Conservation (phyloP, 257 asterid species). For the Lycium ferocissimum region DNA sequence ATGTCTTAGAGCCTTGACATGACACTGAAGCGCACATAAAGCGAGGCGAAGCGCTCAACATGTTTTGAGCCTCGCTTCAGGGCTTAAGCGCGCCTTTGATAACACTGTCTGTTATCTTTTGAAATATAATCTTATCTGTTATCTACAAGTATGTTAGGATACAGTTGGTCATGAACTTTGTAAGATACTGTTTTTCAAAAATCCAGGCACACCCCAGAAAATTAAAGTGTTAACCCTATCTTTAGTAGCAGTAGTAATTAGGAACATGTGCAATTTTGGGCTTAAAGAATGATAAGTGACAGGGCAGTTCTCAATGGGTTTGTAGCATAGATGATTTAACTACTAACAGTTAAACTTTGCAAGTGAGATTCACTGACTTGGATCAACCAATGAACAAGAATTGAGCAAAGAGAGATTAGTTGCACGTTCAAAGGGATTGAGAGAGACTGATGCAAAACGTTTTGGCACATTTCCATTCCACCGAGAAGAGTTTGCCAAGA, state of each 20-base stretch:
- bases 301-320: neutral
- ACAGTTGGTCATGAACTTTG: neutral
- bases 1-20: too few relatives aligned
- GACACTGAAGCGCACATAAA: too few relatives aligned
- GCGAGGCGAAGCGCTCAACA: too few relatives aligned
- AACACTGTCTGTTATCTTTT: neutral
- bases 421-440: neutral
- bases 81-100: too few relatives aligned
- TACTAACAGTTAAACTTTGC: neutral
- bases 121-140: neutral
- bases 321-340: neutral
- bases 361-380: neutral
- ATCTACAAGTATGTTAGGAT: neutral
- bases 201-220: neutral
- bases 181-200: neutral
- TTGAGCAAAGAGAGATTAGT: neutral
- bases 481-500: neutral
- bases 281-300: neutral
- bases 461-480: neutral
- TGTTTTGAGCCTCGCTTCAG: too few relatives aligned
- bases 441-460: neutral
- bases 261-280: neutral
- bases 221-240: neutral
- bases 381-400: conserved; percentile 2
- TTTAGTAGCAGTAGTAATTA: neutral